Base-by-base conservation (phyloP, 257 asterid species). In the Eustoma russellianum region DNA sequence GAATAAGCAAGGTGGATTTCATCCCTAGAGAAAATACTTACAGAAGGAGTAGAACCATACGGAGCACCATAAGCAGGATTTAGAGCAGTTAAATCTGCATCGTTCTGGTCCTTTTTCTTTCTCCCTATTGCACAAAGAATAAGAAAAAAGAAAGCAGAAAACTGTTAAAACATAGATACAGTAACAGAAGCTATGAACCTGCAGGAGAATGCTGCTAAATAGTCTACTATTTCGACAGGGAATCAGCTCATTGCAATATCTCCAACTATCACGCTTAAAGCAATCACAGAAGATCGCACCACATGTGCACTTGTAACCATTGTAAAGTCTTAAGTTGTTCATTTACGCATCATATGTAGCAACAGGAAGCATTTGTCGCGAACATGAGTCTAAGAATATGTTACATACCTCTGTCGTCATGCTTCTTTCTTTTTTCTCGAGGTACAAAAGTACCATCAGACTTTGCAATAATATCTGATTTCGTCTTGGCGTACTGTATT, bases 401-500 rank as follows among this genome's bases (percentile, higher is more conserved):
- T 28, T 63, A 0, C 58, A 63, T 68, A 84, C 98, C 98, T 84
- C 65, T 82, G 51, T 91, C 98, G 18, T 91, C 96, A 2, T 77
- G 93, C 90, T 79, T 91, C 90, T 82, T 91, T 64, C 79, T 84
- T 62, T 85, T 91, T 53, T 87, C 96, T 68, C 98, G 80, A 55
- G 98, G 96, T 17, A 80, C 83, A 61, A 91, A 91, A 24, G 94
- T 87, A 19, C 96, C 96, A 72, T 87, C 96, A 0, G 95, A 81
- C 79, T 91, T 91, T 0, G 98, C 87, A 56, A 84, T 52, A 70
- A 84, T 35, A 76, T 91, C 98, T 1, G 98, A 91, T 75, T 91
- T 91, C 9, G 98, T 77, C 79, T 87, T 87, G 2, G 98, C 96
- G 69, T 87, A 91, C 60, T 91, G 95, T 73, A 91, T 91, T 69